These are phyloP conservation scores for Saccharum hybrid DNA, from an alignment of 202 grass and related monocot genomes.

Conservation along the genomic window DNA sequence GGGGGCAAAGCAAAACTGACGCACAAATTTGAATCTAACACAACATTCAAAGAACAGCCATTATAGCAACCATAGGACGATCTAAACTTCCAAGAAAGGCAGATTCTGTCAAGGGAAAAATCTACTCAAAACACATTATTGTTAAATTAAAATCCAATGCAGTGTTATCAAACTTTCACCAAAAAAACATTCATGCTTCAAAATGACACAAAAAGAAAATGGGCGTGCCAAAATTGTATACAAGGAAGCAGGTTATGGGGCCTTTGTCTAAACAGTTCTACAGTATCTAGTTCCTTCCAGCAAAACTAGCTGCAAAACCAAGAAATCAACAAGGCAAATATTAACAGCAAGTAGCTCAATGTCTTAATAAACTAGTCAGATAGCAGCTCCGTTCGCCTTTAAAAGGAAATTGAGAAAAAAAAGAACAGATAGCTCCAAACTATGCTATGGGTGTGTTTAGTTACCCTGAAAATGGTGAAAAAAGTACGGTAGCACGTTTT, in stretches of 20 bases:
- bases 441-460: no score
- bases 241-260: background rate
- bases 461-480: no score
- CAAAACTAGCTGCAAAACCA: background rate
- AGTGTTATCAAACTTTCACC: background rate
- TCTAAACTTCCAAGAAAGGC: background rate
- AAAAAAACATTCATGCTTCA: background rate
- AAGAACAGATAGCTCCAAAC: background rate
- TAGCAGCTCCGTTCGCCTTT: background rate
- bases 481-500: no score
- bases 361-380: background rate
- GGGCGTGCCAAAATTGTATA: background rate
- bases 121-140: background rate
- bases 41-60: background rate
- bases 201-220: background rate
- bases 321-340: constrained; percentile 18
- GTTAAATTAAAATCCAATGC: background rate
- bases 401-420: background rate
- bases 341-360: background rate
- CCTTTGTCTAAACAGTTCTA: background rate
- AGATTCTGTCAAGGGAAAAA: background rate
- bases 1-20: background rate
- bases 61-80: background rate
- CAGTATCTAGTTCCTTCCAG: background rate
- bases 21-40: background rate